Conservation (phyloP, 192 early-diverging fungal species). For the Entomortierella parvispora region DNA sequence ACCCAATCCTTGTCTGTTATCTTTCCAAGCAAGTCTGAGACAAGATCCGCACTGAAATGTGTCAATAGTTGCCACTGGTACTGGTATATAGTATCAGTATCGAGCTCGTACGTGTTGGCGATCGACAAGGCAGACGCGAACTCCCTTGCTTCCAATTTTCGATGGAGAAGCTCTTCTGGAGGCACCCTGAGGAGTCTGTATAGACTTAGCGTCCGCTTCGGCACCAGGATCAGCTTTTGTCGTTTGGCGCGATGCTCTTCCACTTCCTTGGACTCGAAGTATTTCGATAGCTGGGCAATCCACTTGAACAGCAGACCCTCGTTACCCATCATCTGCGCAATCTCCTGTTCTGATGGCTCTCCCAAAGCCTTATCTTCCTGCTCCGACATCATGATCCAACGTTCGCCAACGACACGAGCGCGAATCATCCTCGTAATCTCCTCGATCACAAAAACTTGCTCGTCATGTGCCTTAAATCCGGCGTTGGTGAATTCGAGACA, state of each 20-base stretch:
- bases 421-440: conserved; percentile 52
- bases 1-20: conserved; percentile 73
- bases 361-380: conserved; percentile 41
- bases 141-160: conserved; percentile 61
- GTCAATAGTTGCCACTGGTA: conserved; percentile 61
- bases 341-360: conserved; percentile 41
- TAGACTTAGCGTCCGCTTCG: conserved; percentile 33
- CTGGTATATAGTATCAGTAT: conserved; percentile 72
- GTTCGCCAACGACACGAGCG: conserved; percentile 51
- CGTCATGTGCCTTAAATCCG: conserved; percentile 32
- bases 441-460: conserved; percentile 55
- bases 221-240: conserved; percentile 51
- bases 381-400: conserved; percentile 46
- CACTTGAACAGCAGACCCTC: conserved; percentile 39
- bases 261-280: conserved; percentile 17
- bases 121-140: conserved; percentile 67
- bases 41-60: conserved; percentile 19
- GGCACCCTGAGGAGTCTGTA: conserved; percentile 55
- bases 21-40: conserved; percentile 55
- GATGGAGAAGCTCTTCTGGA: conserved; percentile 61
- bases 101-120: conserved; percentile 59
- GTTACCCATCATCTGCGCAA: conserved; percentile 49
- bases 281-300: conserved; percentile 29
- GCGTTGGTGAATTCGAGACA: conserved; percentile 53
- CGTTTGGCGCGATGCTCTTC: conserved; percentile 21